Evolutionary conservation across 768 basidiomycete genomes (phyloP), one percentile per base, ranked within the genome.

Genomic region (Termitomyces sp.): DNA sequence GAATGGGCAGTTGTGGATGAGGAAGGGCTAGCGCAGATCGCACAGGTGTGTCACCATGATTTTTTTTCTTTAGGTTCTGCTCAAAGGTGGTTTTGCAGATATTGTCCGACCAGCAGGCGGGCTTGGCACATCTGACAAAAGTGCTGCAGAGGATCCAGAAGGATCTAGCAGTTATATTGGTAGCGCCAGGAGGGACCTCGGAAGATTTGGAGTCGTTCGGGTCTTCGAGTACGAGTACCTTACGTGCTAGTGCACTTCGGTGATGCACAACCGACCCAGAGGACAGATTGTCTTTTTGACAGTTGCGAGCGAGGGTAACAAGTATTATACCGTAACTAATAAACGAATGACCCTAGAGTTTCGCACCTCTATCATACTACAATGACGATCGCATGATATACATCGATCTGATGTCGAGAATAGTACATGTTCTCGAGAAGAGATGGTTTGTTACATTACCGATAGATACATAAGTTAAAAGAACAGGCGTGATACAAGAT

Each of bases 1-100:
- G 88, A 86, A 63, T 92, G 90, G 90, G 81, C 84, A 0, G 89
- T 93, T n/a, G 88, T 90, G 3, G 92, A 94, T 67, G 89, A 91
- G 65, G 90, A 92, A 1, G 92, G 92, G 1, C 71, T 94, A 55
- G 76, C 82, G 48, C 85, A 90, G 68, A 84, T 94, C 55, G 76
- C 85, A 3, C 85, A 88, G 79, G 90, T 89, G 57, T 66, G 55
- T 48, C 16, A 35, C 2, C 2, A 4, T 36, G 47, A 46, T 57
- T n/a, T n/a, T 51, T 50, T 49, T n/a, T 40, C 49, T 41, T 47
- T 3, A 1, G 3, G 10, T 28, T 24, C 13, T 60, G 48, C 24
- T 38, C 26, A 38, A 2, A 36, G 61, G 26, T 40, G 8, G 24
- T 44, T 52, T 8, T 48, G 3, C 14, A 91, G 87, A 89, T 93